Base-by-base conservation (phyloP, 2,329 filamentous ascomycete species). In the Pseudogymnoascus pannorum region DNA sequence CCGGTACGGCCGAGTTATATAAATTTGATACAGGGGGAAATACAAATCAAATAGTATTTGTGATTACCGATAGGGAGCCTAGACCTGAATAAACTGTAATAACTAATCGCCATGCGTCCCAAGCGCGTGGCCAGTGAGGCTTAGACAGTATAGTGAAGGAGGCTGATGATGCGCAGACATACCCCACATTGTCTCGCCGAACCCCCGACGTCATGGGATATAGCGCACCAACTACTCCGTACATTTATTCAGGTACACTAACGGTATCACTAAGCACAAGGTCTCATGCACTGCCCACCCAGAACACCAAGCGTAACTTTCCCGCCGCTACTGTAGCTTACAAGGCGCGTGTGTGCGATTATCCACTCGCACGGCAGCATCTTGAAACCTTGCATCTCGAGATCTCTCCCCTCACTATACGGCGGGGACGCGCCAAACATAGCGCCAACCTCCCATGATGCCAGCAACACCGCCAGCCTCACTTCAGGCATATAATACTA, bases 191-290 rank as follows among this genome's bases (percentile, higher is more conserved):
- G 26, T 18, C 48, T 29, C 24, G 9, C 48, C 48, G 48, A 54
- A 5, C 11, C n/a, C 26, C 26, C 48, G 48, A 54, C 48, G 48
- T 54, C 48, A 54, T 54, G 48, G 48, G 26, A 54, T 54, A 54
- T 3, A 4, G 8, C 26, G 48, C 26, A 54, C 48, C 26, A 14
- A 54, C 48, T 16, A n/a, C n/a, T n/a, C n/a, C n/a, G n/a, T n/a
- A 54, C 48, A 20, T 54, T 54, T 20, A 54, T 54, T 31, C 26
- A 54, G 48, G 48, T 18, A 54, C 48, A 54, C 2, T 11, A 31
- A 24, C 12, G n/a, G 24, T 54, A 54, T 54, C 26, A 54, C 26
- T 12, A 54, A 31, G 5, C 48, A 20, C 48, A n/a, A 54, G 26
- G 11, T 31, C 16, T 54, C n/a, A 18, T 54, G 48, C 48, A 54